A percentile compares a stretch with the other conserved stretches of the same genome.
Evolutionary conservation across 352 stramenopile genomes (phyloP).

Genomic region (Globisporangium parvum): DNA sequence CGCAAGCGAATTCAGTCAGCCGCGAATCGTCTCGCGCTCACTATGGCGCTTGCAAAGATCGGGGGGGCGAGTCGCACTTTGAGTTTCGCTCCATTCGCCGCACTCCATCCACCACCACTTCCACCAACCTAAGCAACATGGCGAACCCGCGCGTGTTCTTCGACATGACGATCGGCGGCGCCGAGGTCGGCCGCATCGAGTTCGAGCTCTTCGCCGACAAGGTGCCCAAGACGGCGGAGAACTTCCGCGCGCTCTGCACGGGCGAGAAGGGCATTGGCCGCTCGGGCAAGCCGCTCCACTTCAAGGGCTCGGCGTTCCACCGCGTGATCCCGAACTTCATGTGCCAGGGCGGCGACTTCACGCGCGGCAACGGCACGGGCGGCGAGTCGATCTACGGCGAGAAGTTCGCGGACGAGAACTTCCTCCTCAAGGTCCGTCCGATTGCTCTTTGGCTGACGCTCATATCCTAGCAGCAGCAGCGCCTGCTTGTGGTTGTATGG

Average conservation of each 20-base stretch:
- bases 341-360: constrained; percentile 96
- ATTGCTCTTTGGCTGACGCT: not conserved
- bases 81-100: constrained; percentile 25
- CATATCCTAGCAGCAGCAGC: not conserved
- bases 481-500: not conserved
- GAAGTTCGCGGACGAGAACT: constrained; percentile 97
- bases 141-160: constrained; percentile 95
- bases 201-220: constrained; percentile 86
- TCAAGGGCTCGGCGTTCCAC: constrained; percentile 89
- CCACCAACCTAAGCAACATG: constrained; percentile 36
- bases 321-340: constrained; percentile 93
- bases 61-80: constrained; percentile 12
- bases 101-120: constrained; percentile 15
- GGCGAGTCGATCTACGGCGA: constrained; percentile 94
- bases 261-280: constrained; percentile 53
- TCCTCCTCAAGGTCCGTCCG: constrained; percentile 62
- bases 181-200: constrained; percentile 86
- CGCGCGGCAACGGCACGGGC: constrained; percentile 88
- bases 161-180: constrained; percentile 95
- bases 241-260: constrained; percentile 54
- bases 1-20: too few species aligned
- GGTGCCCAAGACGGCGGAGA: constrained; percentile 61
- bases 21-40: too few species aligned
- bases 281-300: constrained; percentile 78
- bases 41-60: too few species aligned